Percentiles rank a stretch among this genome's conserved stretches.
Conservation (phyloP, 2,329 filamentous ascomycete genomes). For the Triangularia setosa region DNA sequence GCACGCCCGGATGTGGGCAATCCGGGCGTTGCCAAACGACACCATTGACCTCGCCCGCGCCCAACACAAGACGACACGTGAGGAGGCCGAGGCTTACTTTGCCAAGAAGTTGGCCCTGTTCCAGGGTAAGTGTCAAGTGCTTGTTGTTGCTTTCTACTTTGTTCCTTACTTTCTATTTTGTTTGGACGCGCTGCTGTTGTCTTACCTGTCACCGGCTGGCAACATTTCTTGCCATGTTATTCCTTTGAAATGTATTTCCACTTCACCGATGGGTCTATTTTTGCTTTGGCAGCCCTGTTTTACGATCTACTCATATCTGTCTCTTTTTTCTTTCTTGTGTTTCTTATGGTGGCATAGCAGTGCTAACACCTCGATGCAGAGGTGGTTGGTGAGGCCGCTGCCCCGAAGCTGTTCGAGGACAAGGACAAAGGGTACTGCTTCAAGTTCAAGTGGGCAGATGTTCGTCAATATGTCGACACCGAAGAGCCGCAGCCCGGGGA, state of each 20-base stretch:
- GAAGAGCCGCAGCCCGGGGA: conserved; percentile 1
- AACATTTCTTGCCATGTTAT: background rate
- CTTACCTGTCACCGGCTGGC: background rate
- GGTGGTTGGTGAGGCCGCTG: background rate
- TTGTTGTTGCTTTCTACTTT: background rate
- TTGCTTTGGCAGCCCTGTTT: background rate
- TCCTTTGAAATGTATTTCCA: background rate
- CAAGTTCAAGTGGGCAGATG: conserved; percentile 50
- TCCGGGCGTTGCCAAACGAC: conserved; percentile 80
- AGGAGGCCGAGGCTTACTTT: conserved; percentile 18
- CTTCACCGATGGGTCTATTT: background rate
- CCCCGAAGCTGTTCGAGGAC: conserved; percentile 10
- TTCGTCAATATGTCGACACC: conserved; percentile 16
- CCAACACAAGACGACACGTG: conserved; percentile 11
- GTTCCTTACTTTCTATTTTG: background rate
- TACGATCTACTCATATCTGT: background rate
- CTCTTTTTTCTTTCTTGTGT: background rate
- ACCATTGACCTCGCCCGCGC: conserved; percentile 48
- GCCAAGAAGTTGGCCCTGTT: conserved; percentile 4
- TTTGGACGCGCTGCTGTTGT: background rate
- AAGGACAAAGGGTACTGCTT: conserved; percentile 39
- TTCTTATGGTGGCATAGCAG: background rate
- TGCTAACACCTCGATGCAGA: background rate
- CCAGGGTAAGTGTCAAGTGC: background rate
- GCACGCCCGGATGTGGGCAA: conserved; percentile 86